phyloP scores from a whole-genome alignment of 176 grass and related monocot genomes.

The Eleusine coracana region DNA sequence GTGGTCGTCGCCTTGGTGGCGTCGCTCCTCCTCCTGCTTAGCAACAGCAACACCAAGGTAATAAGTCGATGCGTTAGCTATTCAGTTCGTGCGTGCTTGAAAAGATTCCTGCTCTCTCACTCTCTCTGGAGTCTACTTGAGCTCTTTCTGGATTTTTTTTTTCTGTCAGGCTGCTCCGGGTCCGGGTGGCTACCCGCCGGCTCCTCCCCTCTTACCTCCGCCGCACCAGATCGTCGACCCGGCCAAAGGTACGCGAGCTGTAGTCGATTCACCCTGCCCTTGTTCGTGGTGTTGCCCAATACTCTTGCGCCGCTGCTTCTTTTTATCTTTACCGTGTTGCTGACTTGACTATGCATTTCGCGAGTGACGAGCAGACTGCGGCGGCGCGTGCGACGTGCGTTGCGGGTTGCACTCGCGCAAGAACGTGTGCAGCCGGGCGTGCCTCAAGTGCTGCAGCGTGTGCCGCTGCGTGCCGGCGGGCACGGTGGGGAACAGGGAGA shows the following conservation, averaged over 20 bases:
- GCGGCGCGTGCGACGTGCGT: constrained; percentile 63
- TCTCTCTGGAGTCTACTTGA: not conserved
- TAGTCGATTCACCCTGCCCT: not conserved
- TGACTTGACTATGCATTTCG: not conserved
- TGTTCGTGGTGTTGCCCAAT: not conserved
- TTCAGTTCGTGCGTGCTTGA: not conserved
- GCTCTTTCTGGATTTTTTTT: not conserved
- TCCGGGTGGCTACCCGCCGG: constrained; percentile 39
- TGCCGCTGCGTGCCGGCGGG: constrained; percentile 95
- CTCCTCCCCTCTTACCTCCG: constrained; percentile 44
- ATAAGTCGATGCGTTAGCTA: not conserved
- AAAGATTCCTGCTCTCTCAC: not conserved
- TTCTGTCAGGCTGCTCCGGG: constrained; percentile 36
- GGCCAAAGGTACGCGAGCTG: constrained; percentile 47
- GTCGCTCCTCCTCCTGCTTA: constrained; percentile 57
- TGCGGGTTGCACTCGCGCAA: constrained; percentile 68
- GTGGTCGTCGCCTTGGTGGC: constrained; percentile 42
- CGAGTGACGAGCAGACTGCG: constrained; percentile 52
- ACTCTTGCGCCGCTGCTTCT: not conserved
- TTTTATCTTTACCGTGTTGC: not conserved
- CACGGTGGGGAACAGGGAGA: constrained; percentile 75
- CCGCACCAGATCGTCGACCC: constrained; percentile 71
- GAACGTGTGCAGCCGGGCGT: constrained; percentile 79
- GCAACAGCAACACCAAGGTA: constrained; percentile 44
- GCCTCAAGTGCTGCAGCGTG: constrained; percentile 74